Evolutionary conservation across 345 rosid species (phyloP).

Genomic region (Kernera saxatilis): DNA sequence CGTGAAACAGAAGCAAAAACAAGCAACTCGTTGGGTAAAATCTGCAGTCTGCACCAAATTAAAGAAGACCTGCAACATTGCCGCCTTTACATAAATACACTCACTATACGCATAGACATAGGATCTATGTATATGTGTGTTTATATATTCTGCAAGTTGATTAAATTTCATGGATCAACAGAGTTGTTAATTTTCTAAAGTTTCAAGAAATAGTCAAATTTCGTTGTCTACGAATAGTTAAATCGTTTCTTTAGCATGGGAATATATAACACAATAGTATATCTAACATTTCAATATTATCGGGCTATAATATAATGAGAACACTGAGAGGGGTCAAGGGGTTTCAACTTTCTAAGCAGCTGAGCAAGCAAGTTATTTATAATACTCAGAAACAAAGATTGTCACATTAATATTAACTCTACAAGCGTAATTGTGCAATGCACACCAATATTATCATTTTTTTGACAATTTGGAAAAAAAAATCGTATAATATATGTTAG

Average conservation of each 20-base stretch:
- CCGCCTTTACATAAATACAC: slow-evolving; percentile 28
- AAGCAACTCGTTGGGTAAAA: slow-evolving; percentile 33
- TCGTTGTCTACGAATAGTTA: not conserved
- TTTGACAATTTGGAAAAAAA: not conserved
- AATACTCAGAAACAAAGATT: slow-evolving; percentile 7
- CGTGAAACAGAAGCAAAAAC: slow-evolving; percentile 25
- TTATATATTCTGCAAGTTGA: not conserved
- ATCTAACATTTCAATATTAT: not conserved
- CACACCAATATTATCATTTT: not conserved
- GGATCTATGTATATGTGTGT: slow-evolving; percentile 1
- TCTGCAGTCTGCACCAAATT: slow-evolving; percentile 32
- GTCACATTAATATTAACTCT: not conserved
- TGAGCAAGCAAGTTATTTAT: slow-evolving; percentile 11
- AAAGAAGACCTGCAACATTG: slow-evolving; percentile 31
- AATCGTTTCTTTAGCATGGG: not conserved
- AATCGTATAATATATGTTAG: not conserved
- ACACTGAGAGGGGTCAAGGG: not conserved
- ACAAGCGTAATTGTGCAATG: not conserved
- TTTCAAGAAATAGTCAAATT: not conserved
- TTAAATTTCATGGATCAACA: not conserved
- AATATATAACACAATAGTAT: not conserved
- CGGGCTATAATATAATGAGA: not conserved
- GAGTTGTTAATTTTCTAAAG: not conserved
- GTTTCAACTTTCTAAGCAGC: not conserved
- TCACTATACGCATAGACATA: not conserved